phyloP scores from a whole-genome alignment of 2,329 filamentous ascomycete genomes.

The Colletotrichum sp. region DNA sequence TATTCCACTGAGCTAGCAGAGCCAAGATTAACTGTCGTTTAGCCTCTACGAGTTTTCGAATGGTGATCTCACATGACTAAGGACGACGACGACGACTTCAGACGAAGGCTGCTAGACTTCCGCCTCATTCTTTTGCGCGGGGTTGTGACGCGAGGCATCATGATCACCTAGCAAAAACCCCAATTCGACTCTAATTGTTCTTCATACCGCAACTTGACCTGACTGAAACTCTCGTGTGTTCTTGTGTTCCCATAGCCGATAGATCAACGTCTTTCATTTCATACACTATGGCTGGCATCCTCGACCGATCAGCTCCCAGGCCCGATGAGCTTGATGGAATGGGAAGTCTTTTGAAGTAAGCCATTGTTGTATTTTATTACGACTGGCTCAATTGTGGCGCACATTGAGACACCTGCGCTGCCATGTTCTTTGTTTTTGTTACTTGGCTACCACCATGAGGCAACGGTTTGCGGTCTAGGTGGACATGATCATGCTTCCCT shows the following conservation, averaged over 20 bases:
- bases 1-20: not conserved
- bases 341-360: conserved; percentile 1
- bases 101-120: not conserved
- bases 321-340: not conserved
- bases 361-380: rapidly evolving
- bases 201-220: not conserved
- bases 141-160: not conserved
- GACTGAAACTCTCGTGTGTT: not conserved
- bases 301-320: not conserved
- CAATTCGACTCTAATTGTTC: not conserved
- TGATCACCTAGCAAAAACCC: not conserved
- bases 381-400: too few species aligned
- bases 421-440: not conserved
- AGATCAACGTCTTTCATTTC: not conserved
- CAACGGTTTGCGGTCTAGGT: not conserved
- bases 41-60: not conserved
- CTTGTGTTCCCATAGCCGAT: not conserved
- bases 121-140: not conserved
- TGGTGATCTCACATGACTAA: not conserved
- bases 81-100: not conserved
- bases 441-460: not conserved
- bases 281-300: not conserved
- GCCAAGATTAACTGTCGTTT: not conserved
- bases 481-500: not conserved
- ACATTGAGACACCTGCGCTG: too few species aligned